phyloP scores from a whole-genome alignment of 2,329 filamentous ascomycete species.

The Exophiala calicioides region DNA sequence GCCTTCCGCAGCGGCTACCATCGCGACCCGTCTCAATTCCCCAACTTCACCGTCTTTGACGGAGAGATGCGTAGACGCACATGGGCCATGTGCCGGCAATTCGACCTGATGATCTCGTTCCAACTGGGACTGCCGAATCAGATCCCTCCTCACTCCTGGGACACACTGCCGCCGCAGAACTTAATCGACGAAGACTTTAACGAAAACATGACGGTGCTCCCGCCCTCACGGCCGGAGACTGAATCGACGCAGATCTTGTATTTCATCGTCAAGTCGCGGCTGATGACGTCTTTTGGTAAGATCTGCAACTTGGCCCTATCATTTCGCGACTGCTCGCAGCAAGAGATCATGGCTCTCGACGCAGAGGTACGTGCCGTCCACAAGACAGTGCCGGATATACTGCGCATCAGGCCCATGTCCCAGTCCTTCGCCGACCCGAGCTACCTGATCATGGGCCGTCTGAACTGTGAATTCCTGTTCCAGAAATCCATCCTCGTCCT shows the following conservation, averaged over 20 bases:
- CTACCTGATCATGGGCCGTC: constrained; percentile 53
- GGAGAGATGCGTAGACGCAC: constrained; percentile 55
- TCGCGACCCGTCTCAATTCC: constrained; percentile 54
- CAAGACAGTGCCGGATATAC: constrained; percentile 26
- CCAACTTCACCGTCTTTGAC: constrained; percentile 55
- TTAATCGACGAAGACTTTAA: constrained; percentile 63
- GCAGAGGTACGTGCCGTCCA: constrained; percentile 29
- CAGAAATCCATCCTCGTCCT: constrained; percentile 55
- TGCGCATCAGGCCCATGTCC: constrained; percentile 27
- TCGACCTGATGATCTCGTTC: constrained; percentile 63
- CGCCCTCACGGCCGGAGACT: constrained; percentile 52
- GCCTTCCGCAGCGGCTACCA: constrained; percentile 65
- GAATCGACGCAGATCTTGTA: constrained; percentile 45
- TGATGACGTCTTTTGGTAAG: constrained; percentile 33
- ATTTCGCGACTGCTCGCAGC: constrained; percentile 24
- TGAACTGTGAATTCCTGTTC: constrained; percentile 55
- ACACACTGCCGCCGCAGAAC: constrained; percentile 61
- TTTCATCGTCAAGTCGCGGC: constrained; percentile 37
- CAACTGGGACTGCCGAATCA: constrained; percentile 66
- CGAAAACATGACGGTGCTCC: constrained; percentile 52
- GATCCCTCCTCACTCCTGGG: constrained; percentile 61
- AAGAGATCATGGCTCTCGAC: constrained; percentile 32
- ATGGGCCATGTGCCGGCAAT: constrained; percentile 49
- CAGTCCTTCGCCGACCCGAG: constrained; percentile 51
- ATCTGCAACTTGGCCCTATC: constrained; percentile 35